Percentiles rank a stretch among this genome's conserved stretches.
These are phyloP conservation scores for Bipolaris bicolor DNA, from an alignment of 2,329 filamentous ascomycete genomes.

Conservation along the genomic window DNA sequence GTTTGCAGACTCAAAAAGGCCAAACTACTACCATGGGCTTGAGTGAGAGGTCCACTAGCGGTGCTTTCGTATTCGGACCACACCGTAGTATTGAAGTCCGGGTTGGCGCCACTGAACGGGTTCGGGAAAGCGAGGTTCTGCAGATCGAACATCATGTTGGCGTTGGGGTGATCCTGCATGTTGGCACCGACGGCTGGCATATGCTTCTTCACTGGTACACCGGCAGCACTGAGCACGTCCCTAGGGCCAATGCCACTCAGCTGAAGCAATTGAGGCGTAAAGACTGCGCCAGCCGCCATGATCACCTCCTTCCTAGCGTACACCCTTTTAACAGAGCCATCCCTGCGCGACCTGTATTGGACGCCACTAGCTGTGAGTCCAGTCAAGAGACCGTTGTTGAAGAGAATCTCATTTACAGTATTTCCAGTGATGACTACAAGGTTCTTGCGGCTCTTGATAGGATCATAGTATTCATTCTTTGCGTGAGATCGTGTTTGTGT, in stretches of 20 bases:
- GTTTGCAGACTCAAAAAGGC: slow-evolving; percentile 29
- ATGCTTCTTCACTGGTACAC: slow-evolving; percentile 34
- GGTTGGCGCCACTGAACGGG: slow-evolving; percentile 27
- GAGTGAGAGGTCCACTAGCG: slow-evolving; percentile 36
- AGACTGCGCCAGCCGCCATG: slow-evolving; percentile 62
- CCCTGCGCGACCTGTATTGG: slow-evolving; percentile 26
- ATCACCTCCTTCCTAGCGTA: slow-evolving; percentile 59
- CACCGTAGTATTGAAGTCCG: slow-evolving; percentile 33
- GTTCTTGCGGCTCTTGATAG: slow-evolving; percentile 29
- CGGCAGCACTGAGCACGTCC: slow-evolving; percentile 28
- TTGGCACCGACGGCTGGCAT: slow-evolving; percentile 42
- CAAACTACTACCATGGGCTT: slow-evolving; percentile 32
- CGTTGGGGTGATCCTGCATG: slow-evolving; percentile 42
- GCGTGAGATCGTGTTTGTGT: slow-evolving; percentile 46
- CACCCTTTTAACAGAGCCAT: slow-evolving; percentile 26
- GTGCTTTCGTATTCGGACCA: slow-evolving; percentile 35
- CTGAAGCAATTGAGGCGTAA: slow-evolving; percentile 61
- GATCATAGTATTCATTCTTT: slow-evolving; percentile 35
- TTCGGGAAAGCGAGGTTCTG: slow-evolving; percentile 30
- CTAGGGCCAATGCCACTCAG: slow-evolving; percentile 40
- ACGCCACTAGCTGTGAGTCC: slow-evolving; percentile 29
- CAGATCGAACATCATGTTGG: slow-evolving; percentile 29
- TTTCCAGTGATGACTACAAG: slow-evolving; percentile 30
- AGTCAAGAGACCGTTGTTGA: slow-evolving; percentile 22
- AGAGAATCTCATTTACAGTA: slow-evolving; percentile 35